Evolutionary conservation across 1,284 basidiomycete species (phyloP).

Genomic region (Ceratobasidium sp.): DNA sequence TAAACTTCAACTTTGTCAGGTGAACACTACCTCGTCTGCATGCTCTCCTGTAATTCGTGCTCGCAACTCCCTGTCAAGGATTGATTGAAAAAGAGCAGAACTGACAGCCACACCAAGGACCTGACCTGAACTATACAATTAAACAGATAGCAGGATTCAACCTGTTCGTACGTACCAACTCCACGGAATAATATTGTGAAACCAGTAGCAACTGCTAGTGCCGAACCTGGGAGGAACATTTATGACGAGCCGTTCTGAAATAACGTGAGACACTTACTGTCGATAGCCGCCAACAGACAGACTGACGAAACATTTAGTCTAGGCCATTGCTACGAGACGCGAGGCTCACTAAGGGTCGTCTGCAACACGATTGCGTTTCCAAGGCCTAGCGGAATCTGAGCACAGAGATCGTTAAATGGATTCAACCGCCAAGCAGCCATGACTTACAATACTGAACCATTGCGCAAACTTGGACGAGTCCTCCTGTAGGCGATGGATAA

Average conservation of each 20-base stretch:
- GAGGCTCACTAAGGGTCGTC: slow-evolving; percentile 72
- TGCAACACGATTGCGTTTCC: slow-evolving; percentile 83
- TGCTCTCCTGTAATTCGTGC: slow-evolving; percentile 66
- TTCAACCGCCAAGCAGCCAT: slow-evolving; percentile 38
- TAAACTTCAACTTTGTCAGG: not conserved
- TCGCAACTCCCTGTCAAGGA: slow-evolving; percentile 66
- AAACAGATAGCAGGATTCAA: not conserved
- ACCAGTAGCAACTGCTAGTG: slow-evolving; percentile 80
- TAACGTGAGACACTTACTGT: slow-evolving; percentile 62
- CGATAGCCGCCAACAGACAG: slow-evolving; percentile 73
- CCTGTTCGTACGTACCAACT: slow-evolving; percentile 59
- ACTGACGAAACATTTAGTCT: slow-evolving; percentile 53
- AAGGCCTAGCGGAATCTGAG: slow-evolving; percentile 73
- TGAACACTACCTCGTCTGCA: slow-evolving; percentile 60
- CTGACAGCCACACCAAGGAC: slow-evolving; percentile 83
- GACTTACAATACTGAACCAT: slow-evolving; percentile 78
- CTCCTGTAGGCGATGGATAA: slow-evolving; percentile 62
- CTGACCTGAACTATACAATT: slow-evolving; percentile 62
- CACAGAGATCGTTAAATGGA: not conserved
- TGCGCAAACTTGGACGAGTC: slow-evolving; percentile 65
- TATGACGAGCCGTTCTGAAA: slow-evolving; percentile 13
- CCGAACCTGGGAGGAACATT: slow-evolving; percentile 52
- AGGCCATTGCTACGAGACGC: not conserved
- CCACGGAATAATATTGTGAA: slow-evolving; percentile 82
- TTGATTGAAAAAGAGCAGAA: slow-evolving; percentile 78